Evolutionary conservation across 805 yeast genomes (phyloP).

Genomic region (Danielozyma ontarioensis): DNA sequence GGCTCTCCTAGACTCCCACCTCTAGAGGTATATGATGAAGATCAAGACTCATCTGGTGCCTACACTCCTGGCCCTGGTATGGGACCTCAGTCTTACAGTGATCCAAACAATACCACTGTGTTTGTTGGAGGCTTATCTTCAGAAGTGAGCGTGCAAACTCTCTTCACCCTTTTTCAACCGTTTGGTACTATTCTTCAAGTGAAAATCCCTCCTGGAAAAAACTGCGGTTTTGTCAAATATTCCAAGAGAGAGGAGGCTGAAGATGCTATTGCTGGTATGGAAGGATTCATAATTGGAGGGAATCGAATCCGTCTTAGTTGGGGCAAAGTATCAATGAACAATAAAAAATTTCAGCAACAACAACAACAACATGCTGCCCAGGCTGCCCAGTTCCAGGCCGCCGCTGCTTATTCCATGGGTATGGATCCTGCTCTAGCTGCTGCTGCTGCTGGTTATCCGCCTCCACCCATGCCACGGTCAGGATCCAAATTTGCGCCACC

Average conservation of each 20-base stretch:
- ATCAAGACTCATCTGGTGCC: too few species aligned
- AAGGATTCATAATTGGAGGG: constrained; percentile 83
- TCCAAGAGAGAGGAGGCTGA: constrained; percentile 78
- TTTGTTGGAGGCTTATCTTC: constrained; percentile 74
- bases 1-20: neutral
- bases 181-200: constrained; percentile 68
- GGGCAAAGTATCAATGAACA: constrained; percentile 54
- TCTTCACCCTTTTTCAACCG: constrained; percentile 60
- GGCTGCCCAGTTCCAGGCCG: constrained; percentile 12
- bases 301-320: constrained; percentile 79
- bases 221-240: constrained; percentile 87
- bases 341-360: constrained; percentile 6
- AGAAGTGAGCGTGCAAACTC: constrained; percentile 56
- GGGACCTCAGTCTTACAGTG: constrained; percentile 32
- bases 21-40: too few species aligned
- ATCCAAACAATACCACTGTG: constrained; percentile 68
- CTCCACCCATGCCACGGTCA: too few species aligned
- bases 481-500: too few species aligned
- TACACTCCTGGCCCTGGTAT: too few species aligned
- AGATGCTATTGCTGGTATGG: constrained; percentile 79
- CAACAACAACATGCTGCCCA: constrained; percentile 10
- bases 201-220: constrained; percentile 74
- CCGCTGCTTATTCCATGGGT: constrained; percentile 10
- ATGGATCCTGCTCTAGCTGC: constrained; percentile 11
- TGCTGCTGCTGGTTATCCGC: constrained; percentile 4